These are phyloP conservation scores for Chrysopogon serrulatus DNA, from an alignment of 176 grass and related monocot species.

Conservation along the genomic window DNA sequence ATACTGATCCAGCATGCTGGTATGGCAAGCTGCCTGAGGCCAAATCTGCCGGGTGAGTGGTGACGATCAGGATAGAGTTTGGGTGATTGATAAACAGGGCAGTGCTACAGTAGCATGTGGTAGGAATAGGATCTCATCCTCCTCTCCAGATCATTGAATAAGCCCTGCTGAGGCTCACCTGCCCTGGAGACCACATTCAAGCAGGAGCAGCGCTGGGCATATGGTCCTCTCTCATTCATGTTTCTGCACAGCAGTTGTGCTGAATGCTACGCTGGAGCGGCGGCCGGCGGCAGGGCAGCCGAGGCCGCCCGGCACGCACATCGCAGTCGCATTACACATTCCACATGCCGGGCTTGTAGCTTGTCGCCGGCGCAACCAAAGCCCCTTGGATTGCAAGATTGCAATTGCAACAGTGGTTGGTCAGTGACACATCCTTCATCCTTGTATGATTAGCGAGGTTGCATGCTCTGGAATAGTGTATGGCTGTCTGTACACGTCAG, in stretches of 20 bases:
- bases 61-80: background rate
- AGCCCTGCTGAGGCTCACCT: constrained; percentile 22
- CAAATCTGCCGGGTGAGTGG: background rate
- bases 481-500: background rate
- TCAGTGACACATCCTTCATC: background rate
- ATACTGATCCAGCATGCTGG: background rate
- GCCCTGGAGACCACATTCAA: constrained; percentile 53
- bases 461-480: background rate
- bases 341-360: background rate
- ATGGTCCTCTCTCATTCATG: constrained; percentile 17
- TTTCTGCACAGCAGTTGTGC: background rate
- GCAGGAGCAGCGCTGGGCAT: background rate
- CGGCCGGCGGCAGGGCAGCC: background rate
- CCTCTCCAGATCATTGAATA: constrained; percentile 10
- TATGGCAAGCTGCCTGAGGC: background rate
- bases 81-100: background rate
- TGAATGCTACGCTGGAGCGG: constrained; percentile 12
- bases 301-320: background rate
- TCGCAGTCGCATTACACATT: background rate
- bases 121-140: background rate
- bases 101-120: constrained; percentile 22
- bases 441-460: background rate
- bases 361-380: background rate
- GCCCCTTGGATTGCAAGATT: background rate
- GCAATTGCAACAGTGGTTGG: no score